Evolutionary conservation across 805 yeast species (phyloP).

Genomic region (Ogataea kodamae): DNA sequence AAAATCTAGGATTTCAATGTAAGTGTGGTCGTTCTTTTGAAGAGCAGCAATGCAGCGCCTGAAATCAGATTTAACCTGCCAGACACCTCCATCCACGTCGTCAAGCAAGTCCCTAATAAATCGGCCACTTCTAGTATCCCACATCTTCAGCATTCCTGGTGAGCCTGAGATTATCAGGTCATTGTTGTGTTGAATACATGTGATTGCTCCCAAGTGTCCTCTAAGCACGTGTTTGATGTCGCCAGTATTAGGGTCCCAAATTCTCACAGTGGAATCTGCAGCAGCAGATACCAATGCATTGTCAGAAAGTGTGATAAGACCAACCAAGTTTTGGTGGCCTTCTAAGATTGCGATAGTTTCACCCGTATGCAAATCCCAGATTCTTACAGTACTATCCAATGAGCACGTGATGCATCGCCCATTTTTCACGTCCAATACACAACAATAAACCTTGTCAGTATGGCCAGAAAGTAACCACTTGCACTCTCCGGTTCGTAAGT

Average conservation of each 20-base stretch:
- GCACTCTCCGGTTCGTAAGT: constrained; percentile 69
- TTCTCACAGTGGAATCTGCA: constrained; percentile 86
- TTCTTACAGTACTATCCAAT: constrained; percentile 80
- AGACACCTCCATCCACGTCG: constrained; percentile 78
- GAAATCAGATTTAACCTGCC: constrained; percentile 91
- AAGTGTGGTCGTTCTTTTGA: constrained; percentile 63
- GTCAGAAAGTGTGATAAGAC: constrained; percentile 73
- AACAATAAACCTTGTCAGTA: constrained; percentile 82
- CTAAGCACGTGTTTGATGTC: constrained; percentile 63
- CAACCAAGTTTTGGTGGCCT: constrained; percentile 90
- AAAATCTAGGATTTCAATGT: constrained; percentile 82
- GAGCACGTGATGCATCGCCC: constrained; percentile 87
- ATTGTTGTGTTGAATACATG: constrained; percentile 89
- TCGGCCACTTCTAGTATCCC: constrained; percentile 79
- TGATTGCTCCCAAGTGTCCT: constrained; percentile 83
- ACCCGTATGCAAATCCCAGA: constrained; percentile 87
- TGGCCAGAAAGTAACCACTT: constrained; percentile 77
- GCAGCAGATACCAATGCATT: constrained; percentile 88
- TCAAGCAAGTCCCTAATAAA: constrained; percentile 68
- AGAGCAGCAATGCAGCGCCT: constrained; percentile 89
- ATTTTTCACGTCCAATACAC: constrained; percentile 72
- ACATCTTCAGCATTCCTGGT: constrained; percentile 79
- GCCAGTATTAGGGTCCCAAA: constrained; percentile 87
- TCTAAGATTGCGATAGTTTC: constrained; percentile 63
- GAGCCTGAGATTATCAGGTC: constrained; percentile 85